Evolutionary conservation across 768 basidiomycete genomes (phyloP), one percentile per base, ranked within the genome.

Genomic region (Phlegmacium glaucopus): DNA sequence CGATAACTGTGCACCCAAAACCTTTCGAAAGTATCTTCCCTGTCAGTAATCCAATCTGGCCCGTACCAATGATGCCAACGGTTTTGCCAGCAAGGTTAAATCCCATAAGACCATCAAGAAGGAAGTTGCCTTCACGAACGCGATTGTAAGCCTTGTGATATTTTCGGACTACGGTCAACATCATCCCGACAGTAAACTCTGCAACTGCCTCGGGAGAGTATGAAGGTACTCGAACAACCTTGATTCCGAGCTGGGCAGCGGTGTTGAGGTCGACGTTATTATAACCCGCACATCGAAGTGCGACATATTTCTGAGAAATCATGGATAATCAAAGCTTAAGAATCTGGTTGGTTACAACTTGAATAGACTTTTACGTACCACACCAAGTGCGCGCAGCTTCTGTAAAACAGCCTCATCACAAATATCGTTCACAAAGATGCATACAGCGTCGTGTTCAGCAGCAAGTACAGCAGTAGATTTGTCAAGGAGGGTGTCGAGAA

Each of bases 161-260:
- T 53, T 74, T 74, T 48, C 72, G 67, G 9, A 72, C 59, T 35
- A 74, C 69, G 26, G 71, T 74, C 58, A 74, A 53, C 44, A 74
- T 64, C 70, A 72, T 74, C n/a, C 72, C 72, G 15, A 74, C 68
- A 12, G 71, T 61, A 54, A 74, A 74, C 50, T 74, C 72, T 12
- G 72, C 72, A 18, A 74, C 68, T 9, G 72, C 69, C 55, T 72
- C 70, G 2, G 72, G 71, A 16, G 72, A 69, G 50, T 74, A 74
- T 7, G 72, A 65, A 4, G 72, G 72, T 1, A 72, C 72, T 4
- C 70, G 67, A 6, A 61, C 67, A 25, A 74, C 67, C 46, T 67
- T 66, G 55, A 74, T 67, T 13, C 61, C 64, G 26, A 60, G 48
- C 39, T 58, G 57, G 5, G 46, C 45, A 3, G 71, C 63, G 3